Conservation (phyloP, 805 yeast species). For the Cyberlindnera xishuangbannaensis region DNA sequence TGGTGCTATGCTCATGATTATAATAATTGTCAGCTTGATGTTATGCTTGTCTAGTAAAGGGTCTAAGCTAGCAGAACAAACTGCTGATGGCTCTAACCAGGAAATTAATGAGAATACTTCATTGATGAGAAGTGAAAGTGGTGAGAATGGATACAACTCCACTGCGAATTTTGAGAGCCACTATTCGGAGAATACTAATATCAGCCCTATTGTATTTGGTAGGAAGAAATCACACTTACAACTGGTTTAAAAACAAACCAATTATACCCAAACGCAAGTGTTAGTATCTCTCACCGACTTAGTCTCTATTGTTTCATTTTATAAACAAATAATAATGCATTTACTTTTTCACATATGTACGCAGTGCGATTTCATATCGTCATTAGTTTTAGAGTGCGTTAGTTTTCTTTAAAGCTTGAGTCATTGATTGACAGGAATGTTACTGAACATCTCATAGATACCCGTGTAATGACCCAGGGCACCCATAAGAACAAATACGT, state of each 20-base stretch:
- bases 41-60: conserved; percentile 26
- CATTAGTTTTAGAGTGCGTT: too few species aligned
- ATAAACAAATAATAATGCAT: too few species aligned
- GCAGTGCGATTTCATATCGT: too few species aligned
- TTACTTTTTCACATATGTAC: too few species aligned
- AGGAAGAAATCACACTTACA: conserved; percentile 1
- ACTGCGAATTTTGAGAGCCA: conserved; percentile 24
- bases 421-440: conserved; percentile 20
- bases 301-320: not conserved
- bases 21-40: conserved; percentile 32
- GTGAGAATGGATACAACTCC: too few species aligned
- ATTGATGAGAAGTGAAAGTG: not conserved
- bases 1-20: conserved; percentile 43
- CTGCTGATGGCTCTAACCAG: too few species aligned
- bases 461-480: conserved; percentile 86
- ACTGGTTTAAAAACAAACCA: not conserved
- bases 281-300: too few species aligned
- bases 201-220: conserved; percentile 16
- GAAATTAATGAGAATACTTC: conserved; percentile 6
- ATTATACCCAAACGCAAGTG: too few species aligned
- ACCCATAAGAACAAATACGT: conserved; percentile 82
- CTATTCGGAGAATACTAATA: conserved; percentile 18
- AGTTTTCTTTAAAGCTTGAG: too few species aligned
- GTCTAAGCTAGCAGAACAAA: too few species aligned
- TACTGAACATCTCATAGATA: conserved; percentile 61